Base-by-base conservation (phyloP, 352 stramenopile genomes). In the Phytophthora hibernalis region DNA sequence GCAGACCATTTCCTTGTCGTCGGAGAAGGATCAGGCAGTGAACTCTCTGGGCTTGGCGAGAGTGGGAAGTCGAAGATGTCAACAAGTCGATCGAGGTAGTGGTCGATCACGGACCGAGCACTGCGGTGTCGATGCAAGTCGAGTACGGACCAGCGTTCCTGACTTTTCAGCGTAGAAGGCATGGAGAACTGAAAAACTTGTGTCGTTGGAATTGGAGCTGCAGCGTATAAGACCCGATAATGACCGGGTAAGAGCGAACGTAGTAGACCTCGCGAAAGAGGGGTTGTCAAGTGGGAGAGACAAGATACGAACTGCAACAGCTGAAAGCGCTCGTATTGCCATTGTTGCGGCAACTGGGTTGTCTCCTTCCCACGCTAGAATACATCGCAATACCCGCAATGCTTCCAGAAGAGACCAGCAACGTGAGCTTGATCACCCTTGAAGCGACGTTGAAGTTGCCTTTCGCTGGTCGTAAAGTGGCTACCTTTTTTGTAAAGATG, bases 21-120 rank as follows among this genome's bases (percentile, higher is more conserved):
- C 11, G 42, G 21, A 9, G n/a, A 50, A 30, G 48, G 3, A 33
- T 13, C 15, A 15, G 57, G 18, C 31, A 54, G 31, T 31, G 22
- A 51, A n/a, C 7, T 16, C 18, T 24, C 3, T 47, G 38, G 5
- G 45, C 11, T 52, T 7, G 44, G 50, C 10, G 35, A 22, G 44
- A 87, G 67, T 38, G 73, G 70, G 47, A 87, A 87, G 61, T 74
- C 66, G 54, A 74, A 74, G 28, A 76, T 65, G 43, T 84, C 74
- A 35, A 85, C 72, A 16, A 87, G 42, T 40, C 44, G 66, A 38
- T 70, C 74, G 8, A 84, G 61, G n/a, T 76, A 68, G 13, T 76
- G 64, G 18, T 82, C 66, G 10, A 87, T 43, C 8, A 33, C 26
- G 10, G 53, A 49, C 9, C 53, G 64, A 10, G 60, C 68, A 18